A percentile compares a stretch with the other conserved stretches of the same genome.
Conservation (phyloP, 202 grass and related monocot genomes). For the Panicum virgatum region DNA sequence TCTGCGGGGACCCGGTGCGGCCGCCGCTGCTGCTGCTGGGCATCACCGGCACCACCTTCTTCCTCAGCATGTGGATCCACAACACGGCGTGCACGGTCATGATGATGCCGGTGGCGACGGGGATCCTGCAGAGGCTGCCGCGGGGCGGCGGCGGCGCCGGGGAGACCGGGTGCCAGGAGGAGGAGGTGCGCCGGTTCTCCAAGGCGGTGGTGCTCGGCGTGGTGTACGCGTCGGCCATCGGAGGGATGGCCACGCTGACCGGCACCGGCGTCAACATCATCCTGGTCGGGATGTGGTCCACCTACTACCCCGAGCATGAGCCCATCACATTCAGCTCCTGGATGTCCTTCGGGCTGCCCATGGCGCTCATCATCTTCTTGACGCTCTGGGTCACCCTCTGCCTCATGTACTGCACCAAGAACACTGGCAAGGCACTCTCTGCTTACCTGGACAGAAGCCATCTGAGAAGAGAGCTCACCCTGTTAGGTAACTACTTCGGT, state of each 20-base stretch:
- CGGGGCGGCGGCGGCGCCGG: neutral
- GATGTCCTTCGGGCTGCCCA: slow-evolving; percentile 78
- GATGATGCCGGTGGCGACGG: slow-evolving; percentile 93
- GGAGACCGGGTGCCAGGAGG: neutral
- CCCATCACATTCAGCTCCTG: slow-evolving; percentile 91
- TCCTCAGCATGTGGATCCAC: slow-evolving; percentile 99
- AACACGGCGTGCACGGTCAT: slow-evolving; percentile 86
- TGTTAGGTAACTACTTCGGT: slow-evolving; percentile 48
- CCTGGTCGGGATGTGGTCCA: slow-evolving; percentile 79
- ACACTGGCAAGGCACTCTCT: slow-evolving; percentile 58
- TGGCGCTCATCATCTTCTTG: slow-evolving; percentile 69
- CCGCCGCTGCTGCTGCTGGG: slow-evolving; percentile 75
- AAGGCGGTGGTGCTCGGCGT: slow-evolving; percentile 85
- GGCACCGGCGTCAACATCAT: slow-evolving; percentile 96
- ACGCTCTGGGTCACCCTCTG: slow-evolving; percentile 66
- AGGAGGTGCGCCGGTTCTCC: slow-evolving; percentile 52
- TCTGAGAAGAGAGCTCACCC: slow-evolving; percentile 68
- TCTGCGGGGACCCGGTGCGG: slow-evolving; percentile 79
- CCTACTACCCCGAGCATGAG: slow-evolving; percentile 66
- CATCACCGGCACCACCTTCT: slow-evolving; percentile 70
- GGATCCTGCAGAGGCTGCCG: slow-evolving; percentile 74
- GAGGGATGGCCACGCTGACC: slow-evolving; percentile 78
- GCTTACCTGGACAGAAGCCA: slow-evolving; percentile 72
- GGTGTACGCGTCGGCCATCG: slow-evolving; percentile 73
- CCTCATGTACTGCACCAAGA: slow-evolving; percentile 69